These are phyloP conservation scores for Synchytrium microbalum DNA, from an alignment of 371 early-diverging fungal species.

Conservation along the genomic window DNA sequence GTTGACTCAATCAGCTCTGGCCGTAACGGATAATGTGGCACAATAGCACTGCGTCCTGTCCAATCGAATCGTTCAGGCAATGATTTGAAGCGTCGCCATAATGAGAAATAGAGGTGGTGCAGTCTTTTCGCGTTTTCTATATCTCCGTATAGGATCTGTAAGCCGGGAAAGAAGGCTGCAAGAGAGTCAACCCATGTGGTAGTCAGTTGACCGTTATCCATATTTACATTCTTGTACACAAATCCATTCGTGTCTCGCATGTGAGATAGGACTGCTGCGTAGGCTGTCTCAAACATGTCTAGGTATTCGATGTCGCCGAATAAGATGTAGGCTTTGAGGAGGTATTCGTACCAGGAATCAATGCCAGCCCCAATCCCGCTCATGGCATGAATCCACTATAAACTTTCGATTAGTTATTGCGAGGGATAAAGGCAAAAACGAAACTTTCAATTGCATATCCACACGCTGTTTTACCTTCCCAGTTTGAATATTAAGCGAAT, in stretches of 20 bases:
- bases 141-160: conserved; percentile 72
- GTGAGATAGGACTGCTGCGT: conserved; percentile 56
- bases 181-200: conserved; percentile 84
- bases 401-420: conserved; percentile 4
- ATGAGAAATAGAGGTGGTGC: conserved; percentile 72
- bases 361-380: conserved; percentile 78
- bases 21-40: conserved; percentile 73
- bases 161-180: conserved; percentile 86
- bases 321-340: conserved; percentile 78
- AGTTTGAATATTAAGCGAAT: conserved; percentile 64
- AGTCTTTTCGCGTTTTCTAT: conserved; percentile 67
- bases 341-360: conserved; percentile 90
- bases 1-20: conserved; percentile 94
- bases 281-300: conserved; percentile 72
- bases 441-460: background rate
- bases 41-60: conserved; percentile 45
- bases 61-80: conserved; percentile 85
- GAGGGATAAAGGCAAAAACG: too few species aligned
- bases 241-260: conserved; percentile 64
- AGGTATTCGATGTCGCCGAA: conserved; percentile 74
- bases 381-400: conserved; percentile 32
- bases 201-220: conserved; percentile 56
- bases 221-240: conserved; percentile 78
- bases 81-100: conserved; percentile 77
- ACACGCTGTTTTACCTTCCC: conserved; percentile 33